Percentiles rank a stretch among this genome's conserved stretches.
Conservation (phyloP, 2,329 filamentous ascomycete species). For the Phaeosphaeriaceae sp. region DNA sequence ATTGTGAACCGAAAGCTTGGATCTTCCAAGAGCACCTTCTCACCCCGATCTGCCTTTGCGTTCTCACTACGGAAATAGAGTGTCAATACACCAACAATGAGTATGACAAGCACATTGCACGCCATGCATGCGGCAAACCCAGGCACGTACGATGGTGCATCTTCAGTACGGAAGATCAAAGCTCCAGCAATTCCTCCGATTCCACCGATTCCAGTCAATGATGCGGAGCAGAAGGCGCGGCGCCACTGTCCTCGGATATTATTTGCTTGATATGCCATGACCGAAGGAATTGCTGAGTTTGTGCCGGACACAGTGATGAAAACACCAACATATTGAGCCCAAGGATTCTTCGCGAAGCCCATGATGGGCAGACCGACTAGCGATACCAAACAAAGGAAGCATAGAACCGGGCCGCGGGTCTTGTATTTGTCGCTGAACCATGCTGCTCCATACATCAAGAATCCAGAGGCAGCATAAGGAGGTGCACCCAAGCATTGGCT, state of each 20-base stretch:
- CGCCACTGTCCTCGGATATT: conserved; percentile 32
- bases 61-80: conserved; percentile 30
- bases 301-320: conserved; percentile 30
- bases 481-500: conserved; percentile 33
- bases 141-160: conserved; percentile 27
- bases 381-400: conserved; percentile 26
- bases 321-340: conserved; percentile 31
- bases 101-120: conserved; percentile 29
- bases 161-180: conserved; percentile 30
- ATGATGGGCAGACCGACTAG: conserved; percentile 35
- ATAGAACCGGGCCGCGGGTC: conserved; percentile 28
- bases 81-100: conserved; percentile 22
- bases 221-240: conserved; percentile 29
- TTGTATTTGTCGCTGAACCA: conserved; percentile 35
- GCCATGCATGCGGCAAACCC: conserved; percentile 32
- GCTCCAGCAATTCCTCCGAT: conserved; percentile 32
- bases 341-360: conserved; percentile 30
- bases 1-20: conserved; percentile 34
- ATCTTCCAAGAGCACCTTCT: conserved; percentile 30
- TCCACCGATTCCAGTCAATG: conserved; percentile 25
- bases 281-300: conserved; percentile 25
- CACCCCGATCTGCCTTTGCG: conserved; percentile 28
- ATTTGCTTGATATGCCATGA: conserved; percentile 35
- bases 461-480: conserved; percentile 31
- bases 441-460: conserved; percentile 34